phyloP scores from a whole-genome alignment of 2,329 filamentous ascomycete genomes.

The Ophiostoma fasciatum region DNA sequence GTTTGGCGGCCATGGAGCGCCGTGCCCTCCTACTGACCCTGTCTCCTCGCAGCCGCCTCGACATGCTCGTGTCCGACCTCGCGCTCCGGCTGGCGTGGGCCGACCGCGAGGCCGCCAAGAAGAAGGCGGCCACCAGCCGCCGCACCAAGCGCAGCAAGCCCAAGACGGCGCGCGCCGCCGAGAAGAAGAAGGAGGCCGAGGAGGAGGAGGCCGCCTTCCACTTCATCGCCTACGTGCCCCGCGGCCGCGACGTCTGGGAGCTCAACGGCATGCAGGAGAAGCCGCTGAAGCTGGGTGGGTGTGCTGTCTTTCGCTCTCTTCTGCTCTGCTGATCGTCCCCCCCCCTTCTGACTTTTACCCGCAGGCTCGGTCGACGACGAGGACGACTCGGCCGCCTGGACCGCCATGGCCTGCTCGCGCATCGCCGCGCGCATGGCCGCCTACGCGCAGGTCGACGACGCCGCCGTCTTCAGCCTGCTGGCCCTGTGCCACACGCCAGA shows the following conservation, averaged over 20 bases:
- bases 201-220: conserved; percentile 82
- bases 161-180: background rate
- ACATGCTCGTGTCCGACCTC: conserved; percentile 60
- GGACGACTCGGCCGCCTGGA: no score
- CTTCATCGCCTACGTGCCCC: conserved; percentile 85
- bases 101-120: conserved; percentile 23
- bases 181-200: conserved; percentile 17
- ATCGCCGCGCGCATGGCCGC: conserved; percentile 49
- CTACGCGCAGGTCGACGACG: conserved; percentile 7
- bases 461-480: conserved; percentile 42
- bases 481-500: conserved; percentile 54
- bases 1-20: no score
- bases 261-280: conserved; percentile 77
- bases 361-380: conserved; percentile 28
- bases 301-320: conserved; percentile 8
- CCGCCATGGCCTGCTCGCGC: conserved; percentile 44
- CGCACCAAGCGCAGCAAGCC: background rate
- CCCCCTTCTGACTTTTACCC: conserved; percentile 1
- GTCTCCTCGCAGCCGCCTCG: conserved; percentile 56
- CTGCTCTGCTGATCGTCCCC: background rate
- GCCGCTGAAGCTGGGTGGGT: conserved; percentile 47
- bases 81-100: conserved; percentile 42
- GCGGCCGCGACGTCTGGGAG: conserved; percentile 75
- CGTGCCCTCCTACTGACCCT: no score
- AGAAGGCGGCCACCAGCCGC: conserved; percentile 12